Evolutionary conservation across 495 filamentous ascomycete species (phyloP).

Genomic region (Antarctomyces pellizariae): DNA sequence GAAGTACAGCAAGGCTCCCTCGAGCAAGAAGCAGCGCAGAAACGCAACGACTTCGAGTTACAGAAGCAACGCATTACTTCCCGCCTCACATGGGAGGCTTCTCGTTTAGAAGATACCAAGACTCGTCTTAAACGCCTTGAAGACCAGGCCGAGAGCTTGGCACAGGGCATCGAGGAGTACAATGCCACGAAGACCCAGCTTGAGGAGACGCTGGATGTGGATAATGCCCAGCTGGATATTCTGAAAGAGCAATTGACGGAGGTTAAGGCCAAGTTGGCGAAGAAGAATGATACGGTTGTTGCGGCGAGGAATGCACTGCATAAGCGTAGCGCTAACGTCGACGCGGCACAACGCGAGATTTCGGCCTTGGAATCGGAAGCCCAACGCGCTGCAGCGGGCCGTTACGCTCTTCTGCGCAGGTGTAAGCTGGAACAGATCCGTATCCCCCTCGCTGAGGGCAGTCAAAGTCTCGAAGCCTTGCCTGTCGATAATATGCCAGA

Average conservation of each 20-base stretch:
- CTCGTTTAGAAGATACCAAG: constrained; percentile 39
- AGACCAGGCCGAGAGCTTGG: constrained; percentile 36
- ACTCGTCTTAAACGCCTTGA: constrained; percentile 47
- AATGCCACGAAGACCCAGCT: constrained; percentile 49
- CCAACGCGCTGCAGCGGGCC: constrained; percentile 56
- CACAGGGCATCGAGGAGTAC: constrained; percentile 40
- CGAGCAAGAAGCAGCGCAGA: constrained; percentile 71
- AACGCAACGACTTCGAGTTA: constrained; percentile 61
- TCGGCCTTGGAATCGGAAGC: constrained; percentile 56
- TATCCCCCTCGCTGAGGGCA: constrained; percentile 53
- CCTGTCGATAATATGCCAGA: constrained; percentile 55
- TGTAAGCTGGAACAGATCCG: constrained; percentile 89
- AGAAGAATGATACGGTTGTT: constrained; percentile 52
- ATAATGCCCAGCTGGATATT: constrained; percentile 53
- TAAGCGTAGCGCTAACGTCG: constrained; percentile 61
- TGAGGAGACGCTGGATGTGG: constrained; percentile 44
- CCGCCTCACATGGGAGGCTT: constrained; percentile 53
- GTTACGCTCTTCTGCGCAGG: constrained; percentile 62
- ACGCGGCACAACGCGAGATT: constrained; percentile 54
- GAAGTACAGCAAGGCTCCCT: constrained; percentile 77
- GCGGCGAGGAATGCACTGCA: constrained; percentile 65
- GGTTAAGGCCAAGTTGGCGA: constrained; percentile 35
- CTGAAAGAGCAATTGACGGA: constrained; percentile 46
- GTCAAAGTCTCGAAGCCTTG: constrained; percentile 52
- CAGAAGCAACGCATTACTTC: constrained; percentile 66